Evolutionary conservation across 2,329 filamentous ascomycete genomes (phyloP).

Genomic region (Diplodia corticola): DNA sequence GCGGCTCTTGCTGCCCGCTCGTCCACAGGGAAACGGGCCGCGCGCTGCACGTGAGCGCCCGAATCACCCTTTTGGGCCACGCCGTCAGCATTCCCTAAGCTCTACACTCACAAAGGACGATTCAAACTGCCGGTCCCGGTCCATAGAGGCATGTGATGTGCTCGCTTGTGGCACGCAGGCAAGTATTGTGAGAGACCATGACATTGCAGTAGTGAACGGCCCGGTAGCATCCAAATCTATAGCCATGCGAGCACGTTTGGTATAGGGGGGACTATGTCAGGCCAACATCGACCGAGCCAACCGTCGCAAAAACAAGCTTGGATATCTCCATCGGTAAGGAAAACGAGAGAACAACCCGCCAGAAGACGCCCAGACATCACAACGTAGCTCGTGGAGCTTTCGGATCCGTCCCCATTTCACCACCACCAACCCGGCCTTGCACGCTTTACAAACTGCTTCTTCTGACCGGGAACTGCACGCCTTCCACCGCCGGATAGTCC

Average conservation of each 20-base stretch:
- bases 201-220: constrained; percentile 13
- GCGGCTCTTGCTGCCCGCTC: neutral
- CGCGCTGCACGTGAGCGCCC: neutral
- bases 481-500: constrained; percentile 80
- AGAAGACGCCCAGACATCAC: constrained; percentile 4
- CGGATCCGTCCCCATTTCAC: neutral
- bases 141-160: neutral
- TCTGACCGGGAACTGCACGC: constrained; percentile 73
- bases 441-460: constrained; percentile 62
- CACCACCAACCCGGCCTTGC: neutral
- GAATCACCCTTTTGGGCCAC: neutral
- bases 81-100: neutral
- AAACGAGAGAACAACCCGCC: constrained; percentile 12
- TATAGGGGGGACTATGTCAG: constrained; percentile 3
- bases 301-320: constrained; percentile 18
- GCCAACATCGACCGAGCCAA: constrained; percentile 15
- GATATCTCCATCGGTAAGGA: constrained; percentile 21
- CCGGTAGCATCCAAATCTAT: constrained; percentile 14
- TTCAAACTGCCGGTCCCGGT: neutral
- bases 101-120: neutral
- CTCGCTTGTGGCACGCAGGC: neutral
- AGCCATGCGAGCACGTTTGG: constrained; percentile 4
- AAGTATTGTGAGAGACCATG: neutral
- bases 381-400: constrained; percentile 16
- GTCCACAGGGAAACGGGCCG: constrained; percentile 4